Conservation (phyloP, 352 stramenopile genomes). For the Aphanomyces stellatus region DNA sequence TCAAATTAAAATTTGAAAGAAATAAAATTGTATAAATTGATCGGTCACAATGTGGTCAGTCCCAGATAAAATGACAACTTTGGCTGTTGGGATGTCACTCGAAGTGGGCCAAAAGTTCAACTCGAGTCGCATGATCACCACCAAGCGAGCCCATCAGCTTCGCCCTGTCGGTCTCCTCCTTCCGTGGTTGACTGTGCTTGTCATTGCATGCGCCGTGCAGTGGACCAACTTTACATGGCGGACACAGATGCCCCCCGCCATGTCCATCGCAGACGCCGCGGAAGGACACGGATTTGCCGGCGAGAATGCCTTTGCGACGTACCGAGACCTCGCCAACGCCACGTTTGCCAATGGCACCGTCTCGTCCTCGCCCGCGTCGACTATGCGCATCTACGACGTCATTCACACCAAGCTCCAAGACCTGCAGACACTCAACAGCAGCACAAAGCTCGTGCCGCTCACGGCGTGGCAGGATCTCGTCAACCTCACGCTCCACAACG, state of each 20-base stretch:
- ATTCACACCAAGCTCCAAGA: constrained; percentile 4
- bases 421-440: constrained; percentile 5
- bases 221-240: constrained; percentile 8
- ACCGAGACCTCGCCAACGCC: not conserved
- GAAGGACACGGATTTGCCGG: not conserved
- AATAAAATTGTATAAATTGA: too few relatives aligned
- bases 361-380: too few relatives aligned
- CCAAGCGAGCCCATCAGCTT: too few relatives aligned
- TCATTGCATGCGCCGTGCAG: not conserved
- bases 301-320: not conserved
- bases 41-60: too few relatives aligned
- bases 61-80: too few relatives aligned
- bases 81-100: too few relatives aligned
- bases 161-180: too few relatives aligned
- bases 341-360: not conserved
- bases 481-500: not conserved
- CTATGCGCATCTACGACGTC: constrained; percentile 12
- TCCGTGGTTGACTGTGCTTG: not conserved
- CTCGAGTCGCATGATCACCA: too few relatives aligned
- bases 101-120: too few relatives aligned
- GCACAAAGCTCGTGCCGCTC: not conserved
- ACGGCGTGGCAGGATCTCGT: not conserved
- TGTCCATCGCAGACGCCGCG: not conserved
- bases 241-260: not conserved
- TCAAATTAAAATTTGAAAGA: too few relatives aligned